Percentiles rank a stretch among this genome's conserved stretches.
Conservation (phyloP, 179 eudicot species). For the Monotropa hypopitys region DNA sequence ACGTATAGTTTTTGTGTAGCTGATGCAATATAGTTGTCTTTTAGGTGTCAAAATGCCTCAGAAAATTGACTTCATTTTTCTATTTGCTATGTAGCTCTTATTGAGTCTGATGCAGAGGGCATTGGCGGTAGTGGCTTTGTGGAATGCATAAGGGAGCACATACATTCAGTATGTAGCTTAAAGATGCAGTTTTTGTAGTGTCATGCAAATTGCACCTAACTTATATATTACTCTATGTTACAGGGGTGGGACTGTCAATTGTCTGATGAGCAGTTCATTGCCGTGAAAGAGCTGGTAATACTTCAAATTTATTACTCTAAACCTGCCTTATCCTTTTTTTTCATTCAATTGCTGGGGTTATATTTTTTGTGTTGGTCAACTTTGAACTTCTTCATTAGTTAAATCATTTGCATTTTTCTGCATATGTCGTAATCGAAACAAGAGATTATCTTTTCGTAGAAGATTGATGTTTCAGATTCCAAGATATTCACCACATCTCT, state of each 20-base stretch:
- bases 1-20: not conserved
- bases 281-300: conserved; percentile 93
- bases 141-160: conserved; percentile 96
- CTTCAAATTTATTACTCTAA: not conserved
- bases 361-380: not conserved
- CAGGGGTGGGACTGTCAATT: conserved; percentile 89
- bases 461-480: not conserved
- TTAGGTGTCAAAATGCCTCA: not conserved
- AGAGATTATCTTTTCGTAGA: not conserved
- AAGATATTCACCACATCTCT: not conserved
- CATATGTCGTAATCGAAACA: not conserved
- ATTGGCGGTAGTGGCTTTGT: conserved; percentile 99
- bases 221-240: conserved; percentile 14
- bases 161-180: conserved; percentile 59
- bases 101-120: conserved; percentile 98
- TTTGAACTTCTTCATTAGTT: not conserved
- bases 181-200: not conserved
- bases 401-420: not conserved
- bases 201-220: not conserved
- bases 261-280: conserved; percentile 97
- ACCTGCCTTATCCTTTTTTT: not conserved
- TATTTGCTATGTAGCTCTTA: conserved; percentile 57
- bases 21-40: not conserved
- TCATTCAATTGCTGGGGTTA: not conserved
- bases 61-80: not conserved